Conservation (phyloP, 2,329 filamentous ascomycete genomes). For the Sarocladium oryzae region DNA sequence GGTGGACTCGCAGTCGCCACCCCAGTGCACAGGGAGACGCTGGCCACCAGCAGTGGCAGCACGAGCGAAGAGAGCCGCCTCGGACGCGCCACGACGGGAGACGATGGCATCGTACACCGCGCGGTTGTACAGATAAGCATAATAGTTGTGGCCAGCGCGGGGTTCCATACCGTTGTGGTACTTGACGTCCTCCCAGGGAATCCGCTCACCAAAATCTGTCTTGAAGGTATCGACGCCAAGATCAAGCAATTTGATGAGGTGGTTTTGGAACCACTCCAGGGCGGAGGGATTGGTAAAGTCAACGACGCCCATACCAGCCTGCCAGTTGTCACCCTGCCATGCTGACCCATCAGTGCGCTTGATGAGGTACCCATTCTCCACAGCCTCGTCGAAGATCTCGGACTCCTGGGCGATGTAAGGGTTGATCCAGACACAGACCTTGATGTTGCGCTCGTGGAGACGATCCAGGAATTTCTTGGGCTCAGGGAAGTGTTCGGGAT, state of each 20-base stretch:
- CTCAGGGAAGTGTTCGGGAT: slow-evolving; percentile 61
- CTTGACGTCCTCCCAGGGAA: slow-evolving; percentile 57
- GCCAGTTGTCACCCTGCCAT: slow-evolving; percentile 74
- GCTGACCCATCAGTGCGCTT: slow-evolving; percentile 63
- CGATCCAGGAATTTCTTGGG: slow-evolving; percentile 57
- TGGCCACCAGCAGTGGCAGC: slow-evolving; percentile 62
- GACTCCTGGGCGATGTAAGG: slow-evolving; percentile 67
- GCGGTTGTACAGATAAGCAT: slow-evolving; percentile 67
- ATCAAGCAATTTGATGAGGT: slow-evolving; percentile 58
- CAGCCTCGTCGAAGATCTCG: slow-evolving; percentile 57
- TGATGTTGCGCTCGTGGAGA: slow-evolving; percentile 57
- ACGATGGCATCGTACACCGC: slow-evolving; percentile 61
- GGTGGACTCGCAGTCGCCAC: slow-evolving; percentile 69
- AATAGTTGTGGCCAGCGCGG: slow-evolving; percentile 69
- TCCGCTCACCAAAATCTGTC: slow-evolving; percentile 69
- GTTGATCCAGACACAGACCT: slow-evolving; percentile 72
- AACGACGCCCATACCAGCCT: slow-evolving; percentile 68
- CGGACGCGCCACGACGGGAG: slow-evolving; percentile 40
- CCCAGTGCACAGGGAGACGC: slow-evolving; percentile 65
- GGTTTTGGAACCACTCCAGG: slow-evolving; percentile 55
- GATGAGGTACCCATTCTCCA: slow-evolving; percentile 61
- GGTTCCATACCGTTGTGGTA: slow-evolving; percentile 59
- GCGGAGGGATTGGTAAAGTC: slow-evolving; percentile 70
- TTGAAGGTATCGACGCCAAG: slow-evolving; percentile 67
- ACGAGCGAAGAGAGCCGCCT: slow-evolving; percentile 61